Conservation (phyloP, 108 stramenopile genomes). For the Discostella pseudostelligera region DNA sequence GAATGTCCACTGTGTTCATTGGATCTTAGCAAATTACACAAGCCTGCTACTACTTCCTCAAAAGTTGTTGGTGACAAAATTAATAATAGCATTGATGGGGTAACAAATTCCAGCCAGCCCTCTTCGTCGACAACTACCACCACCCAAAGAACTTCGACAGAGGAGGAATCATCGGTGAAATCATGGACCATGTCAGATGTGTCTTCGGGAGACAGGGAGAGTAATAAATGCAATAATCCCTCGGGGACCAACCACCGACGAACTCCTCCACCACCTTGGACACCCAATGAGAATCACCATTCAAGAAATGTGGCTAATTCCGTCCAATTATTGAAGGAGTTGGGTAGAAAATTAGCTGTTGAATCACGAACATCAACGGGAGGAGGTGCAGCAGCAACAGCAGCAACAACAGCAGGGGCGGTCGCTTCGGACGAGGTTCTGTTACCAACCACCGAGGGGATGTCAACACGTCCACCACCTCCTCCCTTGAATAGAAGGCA, state of each 20-base stretch:
- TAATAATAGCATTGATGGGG: slow-evolving; percentile 2
- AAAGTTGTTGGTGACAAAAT: neutral
- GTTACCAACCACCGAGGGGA: neutral
- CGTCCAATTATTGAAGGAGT: slow-evolving; percentile 22
- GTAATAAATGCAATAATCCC: neutral
- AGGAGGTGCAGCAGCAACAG: too few species aligned
- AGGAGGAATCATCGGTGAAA: slow-evolving; percentile 7
- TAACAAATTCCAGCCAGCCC: neutral
- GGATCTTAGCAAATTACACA: neutral
- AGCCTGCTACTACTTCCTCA: neutral
- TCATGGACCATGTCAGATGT: slow-evolving; percentile 28
- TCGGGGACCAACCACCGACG: neutral
- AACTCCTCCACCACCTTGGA: slow-evolving; percentile 12
- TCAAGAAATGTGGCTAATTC: neutral
- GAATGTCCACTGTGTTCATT: slow-evolving; percentile 15
- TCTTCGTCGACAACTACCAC: neutral
- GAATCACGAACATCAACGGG: slow-evolving; percentile 7
- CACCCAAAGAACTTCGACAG: neutral
- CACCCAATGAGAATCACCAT: too few species aligned
- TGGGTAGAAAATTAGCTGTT: slow-evolving; percentile 21
- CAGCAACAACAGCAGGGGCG: neutral
- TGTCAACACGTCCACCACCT: slow-evolving; percentile 14
- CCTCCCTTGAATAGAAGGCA: slow-evolving; percentile 9
- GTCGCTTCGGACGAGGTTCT: neutral
- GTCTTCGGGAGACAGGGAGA: slow-evolving; percentile 13